These are phyloP conservation scores for Penicillium desertorum DNA, from an alignment of 495 filamentous ascomycete genomes.

Conservation along the genomic window DNA sequence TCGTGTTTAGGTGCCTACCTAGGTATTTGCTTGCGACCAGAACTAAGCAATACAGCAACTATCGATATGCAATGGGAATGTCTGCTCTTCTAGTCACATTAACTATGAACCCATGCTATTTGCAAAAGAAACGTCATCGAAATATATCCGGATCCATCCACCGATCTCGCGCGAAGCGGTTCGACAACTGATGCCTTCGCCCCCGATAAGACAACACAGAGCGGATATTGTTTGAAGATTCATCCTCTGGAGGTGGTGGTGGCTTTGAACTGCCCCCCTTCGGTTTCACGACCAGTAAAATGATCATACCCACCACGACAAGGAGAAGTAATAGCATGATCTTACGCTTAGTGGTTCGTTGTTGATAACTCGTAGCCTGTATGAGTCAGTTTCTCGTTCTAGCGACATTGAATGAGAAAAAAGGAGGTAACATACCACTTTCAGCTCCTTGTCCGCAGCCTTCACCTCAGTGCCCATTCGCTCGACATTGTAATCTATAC, in stretches of 20 bases:
- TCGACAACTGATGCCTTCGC: slow-evolving; percentile 27
- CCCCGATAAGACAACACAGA: slow-evolving; percentile 26
- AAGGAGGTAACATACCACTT: slow-evolving; percentile 55
- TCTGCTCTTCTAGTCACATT: slow-evolving; percentile 17
- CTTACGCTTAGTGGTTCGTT: slow-evolving; percentile 83
- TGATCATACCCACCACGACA: slow-evolving; percentile 80
- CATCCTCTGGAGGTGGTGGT: slow-evolving; percentile 25
- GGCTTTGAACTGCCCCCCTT: slow-evolving; percentile 47
- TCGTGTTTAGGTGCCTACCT: background rate
- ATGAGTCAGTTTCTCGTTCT: background rate
- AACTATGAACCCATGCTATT: slow-evolving; percentile 19
- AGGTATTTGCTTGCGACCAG: background rate
- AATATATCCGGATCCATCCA: slow-evolving; percentile 47
- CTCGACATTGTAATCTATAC: slow-evolving; percentile 98
- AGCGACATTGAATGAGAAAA: background rate
- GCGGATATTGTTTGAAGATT: slow-evolving; percentile 31
- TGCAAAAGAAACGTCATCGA: slow-evolving; percentile 25
- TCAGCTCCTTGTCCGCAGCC: slow-evolving; percentile 86
- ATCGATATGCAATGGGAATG: slow-evolving; percentile 1
- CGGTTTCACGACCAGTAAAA: slow-evolving; percentile 82
- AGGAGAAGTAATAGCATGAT: slow-evolving; percentile 83
- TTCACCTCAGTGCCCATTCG: slow-evolving; percentile 87
- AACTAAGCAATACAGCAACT: background rate
- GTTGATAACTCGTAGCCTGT: slow-evolving; percentile 81
- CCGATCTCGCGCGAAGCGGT: slow-evolving; percentile 31